Base-by-base conservation (phyloP, 495 filamentous ascomycete species). In the Penicillium egyptiacum region DNA sequence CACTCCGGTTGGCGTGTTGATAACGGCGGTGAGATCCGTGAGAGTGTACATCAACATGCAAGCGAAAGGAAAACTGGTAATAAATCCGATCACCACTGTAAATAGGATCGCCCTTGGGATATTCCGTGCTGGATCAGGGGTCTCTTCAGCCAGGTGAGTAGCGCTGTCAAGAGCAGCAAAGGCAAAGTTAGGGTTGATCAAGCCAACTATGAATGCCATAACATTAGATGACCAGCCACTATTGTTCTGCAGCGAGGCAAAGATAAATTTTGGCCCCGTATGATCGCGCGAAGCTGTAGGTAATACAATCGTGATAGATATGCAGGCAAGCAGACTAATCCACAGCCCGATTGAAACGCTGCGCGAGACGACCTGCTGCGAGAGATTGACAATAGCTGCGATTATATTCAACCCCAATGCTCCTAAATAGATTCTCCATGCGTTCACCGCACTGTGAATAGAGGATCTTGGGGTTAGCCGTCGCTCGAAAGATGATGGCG, bases 191-290 rank as follows among this genome's bases (percentile, higher is more conserved):
- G 81, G 75, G 63, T 84, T 84, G 59, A 86, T 80, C 20, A 87
- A 70, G 12, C 85, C 85, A 31, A 84, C 77, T 47, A 88, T 85
- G 68, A 87, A 86, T n/a, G 82, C 83, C 52, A 87, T 86, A 12
- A 75, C 82, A 49, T 79, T 76, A 11, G 73, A 69, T 16, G 67
- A 58, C 85, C 84, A 88, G 14, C 85, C 84, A 2, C 84, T 86
- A 50, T 79, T 76, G 61, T 88, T 87, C 65, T 26, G 25, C 5
- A 26, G 25, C 25, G 25, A 26, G 25, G 25, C 25, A 26, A 26
- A 26, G 25, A 26, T 26, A 26, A 26, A 26, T 5, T 26, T 26
- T 5, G 5, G 25, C 25, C 25, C 25, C 2, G 25, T 26, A 26
- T 26, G 25, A 26, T 26, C 25, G 3, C 5, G 25, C 25, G 25